Conservation (phyloP, 2,329 filamentous ascomycete genomes). For the Exophiala calicioides region DNA sequence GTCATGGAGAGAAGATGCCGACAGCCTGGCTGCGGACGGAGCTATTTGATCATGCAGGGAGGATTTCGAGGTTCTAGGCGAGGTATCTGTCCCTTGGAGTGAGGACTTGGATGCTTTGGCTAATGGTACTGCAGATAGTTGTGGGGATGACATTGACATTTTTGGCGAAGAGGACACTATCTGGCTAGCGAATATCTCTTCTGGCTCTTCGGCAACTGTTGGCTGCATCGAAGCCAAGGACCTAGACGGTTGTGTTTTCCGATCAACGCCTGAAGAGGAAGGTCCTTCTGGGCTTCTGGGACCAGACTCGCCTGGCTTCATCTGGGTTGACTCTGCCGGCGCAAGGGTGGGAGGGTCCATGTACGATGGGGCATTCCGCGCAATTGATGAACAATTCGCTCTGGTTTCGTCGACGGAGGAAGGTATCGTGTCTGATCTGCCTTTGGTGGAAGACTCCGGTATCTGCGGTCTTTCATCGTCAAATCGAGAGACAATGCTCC, state of each 20-base stretch:
- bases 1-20: conserved; percentile 7
- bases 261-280: background rate
- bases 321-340: background rate
- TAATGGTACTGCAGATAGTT: background rate
- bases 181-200: conserved; percentile 6
- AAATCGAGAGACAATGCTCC: background rate
- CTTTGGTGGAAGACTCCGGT: conserved; percentile 7
- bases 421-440: conserved; percentile 12
- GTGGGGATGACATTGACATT: conserved; percentile 1
- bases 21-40: background rate
- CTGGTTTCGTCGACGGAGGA: background rate
- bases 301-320: background rate
- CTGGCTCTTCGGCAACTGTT: conserved; percentile 25
- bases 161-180: conserved; percentile 1
- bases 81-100: background rate
- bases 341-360: background rate
- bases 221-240: conserved; percentile 22
- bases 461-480: conserved; percentile 3
- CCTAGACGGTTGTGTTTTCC: conserved; percentile 6
- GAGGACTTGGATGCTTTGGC: conserved; percentile 1
- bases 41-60: conserved; percentile 3
- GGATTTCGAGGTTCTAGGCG: conserved; percentile 2
- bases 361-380: no score
- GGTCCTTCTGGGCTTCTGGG: background rate
- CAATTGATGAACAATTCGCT: no score